Percentiles rank a stretch among this genome's conserved stretches.
Evolutionary conservation across 1,139 yeast species (phyloP).

Genomic region (Pneumocystis jirovecii): DNA sequence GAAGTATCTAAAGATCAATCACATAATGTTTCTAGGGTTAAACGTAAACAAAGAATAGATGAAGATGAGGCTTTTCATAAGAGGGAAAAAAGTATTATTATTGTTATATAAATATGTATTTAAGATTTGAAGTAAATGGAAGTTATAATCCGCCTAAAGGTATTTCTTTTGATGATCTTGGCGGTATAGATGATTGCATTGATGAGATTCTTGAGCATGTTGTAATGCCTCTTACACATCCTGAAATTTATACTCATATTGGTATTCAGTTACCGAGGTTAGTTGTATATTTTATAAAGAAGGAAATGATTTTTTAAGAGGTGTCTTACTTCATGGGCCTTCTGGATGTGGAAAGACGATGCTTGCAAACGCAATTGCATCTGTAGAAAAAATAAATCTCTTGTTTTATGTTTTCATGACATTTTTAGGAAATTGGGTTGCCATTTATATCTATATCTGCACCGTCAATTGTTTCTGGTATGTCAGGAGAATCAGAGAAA

Average conservation of each 20-base stretch:
- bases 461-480: conserved; percentile 95
- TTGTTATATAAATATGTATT: not conserved
- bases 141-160: conserved; percentile 54
- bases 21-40: conserved; percentile 17
- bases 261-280: conserved; percentile 83
- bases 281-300: not conserved
- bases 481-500: conserved; percentile 98
- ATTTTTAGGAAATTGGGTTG: conserved; percentile 64
- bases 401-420: not conserved
- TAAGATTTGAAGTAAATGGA: conserved; percentile 26
- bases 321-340: conserved; percentile 88
- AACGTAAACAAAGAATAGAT: conserved; percentile 9
- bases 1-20: conserved; percentile 6
- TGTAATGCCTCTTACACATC: conserved; percentile 83
- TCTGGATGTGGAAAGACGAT: conserved; percentile 99
- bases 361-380: conserved; percentile 83
- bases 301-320: conserved; percentile 30
- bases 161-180: conserved; percentile 51
- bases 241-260: conserved; percentile 72
- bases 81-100: not conserved
- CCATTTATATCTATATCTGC: conserved; percentile 88
- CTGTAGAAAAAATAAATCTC: not conserved
- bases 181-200: conserved; percentile 77
- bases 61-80: not conserved
- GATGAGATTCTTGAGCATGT: conserved; percentile 77